phyloP scores from a whole-genome alignment of 2,329 filamentous ascomycete genomes.

The Huntiella decipiens region DNA sequence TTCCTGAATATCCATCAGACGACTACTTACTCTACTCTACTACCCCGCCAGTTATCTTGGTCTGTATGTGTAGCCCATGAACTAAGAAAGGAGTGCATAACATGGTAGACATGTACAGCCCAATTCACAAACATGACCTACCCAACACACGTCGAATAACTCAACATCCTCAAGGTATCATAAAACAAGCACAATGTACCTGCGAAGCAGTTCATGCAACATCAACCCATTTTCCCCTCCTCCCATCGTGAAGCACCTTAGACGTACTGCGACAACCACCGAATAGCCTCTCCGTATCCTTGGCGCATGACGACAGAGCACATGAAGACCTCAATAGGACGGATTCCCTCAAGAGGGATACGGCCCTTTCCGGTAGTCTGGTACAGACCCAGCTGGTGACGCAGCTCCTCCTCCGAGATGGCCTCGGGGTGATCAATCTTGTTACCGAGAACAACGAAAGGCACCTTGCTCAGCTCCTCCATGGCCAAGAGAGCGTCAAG shows the following conservation, averaged over 20 bases:
- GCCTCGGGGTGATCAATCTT: constrained; percentile 98
- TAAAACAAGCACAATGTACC: neutral
- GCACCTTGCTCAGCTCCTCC: constrained; percentile 91
- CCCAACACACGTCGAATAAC: neutral
- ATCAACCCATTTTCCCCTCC: too few relatives aligned
- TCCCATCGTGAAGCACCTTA: constrained; percentile 25
- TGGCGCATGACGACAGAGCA: constrained; percentile 97
- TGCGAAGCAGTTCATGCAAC: too few relatives aligned
- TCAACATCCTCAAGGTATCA: constrained; percentile 6
- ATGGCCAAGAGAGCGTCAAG: constrained; percentile 87
- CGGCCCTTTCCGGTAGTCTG: constrained; percentile 95
- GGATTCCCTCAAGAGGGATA: constrained; percentile 76
- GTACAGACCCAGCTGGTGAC: constrained; percentile 80
- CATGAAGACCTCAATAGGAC: constrained; percentile 96
- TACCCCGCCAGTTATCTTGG: neutral
- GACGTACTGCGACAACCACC: constrained; percentile 86
- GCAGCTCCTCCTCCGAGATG: constrained; percentile 84
- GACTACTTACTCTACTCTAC: neutral
- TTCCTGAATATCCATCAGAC: too few relatives aligned
- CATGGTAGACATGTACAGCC: too few relatives aligned
- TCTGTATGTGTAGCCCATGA: too few relatives aligned
- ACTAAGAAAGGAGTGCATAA: too few relatives aligned
- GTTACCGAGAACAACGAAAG: constrained; percentile 91
- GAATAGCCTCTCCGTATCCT: constrained; percentile 78
- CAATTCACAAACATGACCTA: neutral